Evolutionary conservation across 306 rosid genomes (phyloP).

Genomic region (Fragaria vesca): DNA sequence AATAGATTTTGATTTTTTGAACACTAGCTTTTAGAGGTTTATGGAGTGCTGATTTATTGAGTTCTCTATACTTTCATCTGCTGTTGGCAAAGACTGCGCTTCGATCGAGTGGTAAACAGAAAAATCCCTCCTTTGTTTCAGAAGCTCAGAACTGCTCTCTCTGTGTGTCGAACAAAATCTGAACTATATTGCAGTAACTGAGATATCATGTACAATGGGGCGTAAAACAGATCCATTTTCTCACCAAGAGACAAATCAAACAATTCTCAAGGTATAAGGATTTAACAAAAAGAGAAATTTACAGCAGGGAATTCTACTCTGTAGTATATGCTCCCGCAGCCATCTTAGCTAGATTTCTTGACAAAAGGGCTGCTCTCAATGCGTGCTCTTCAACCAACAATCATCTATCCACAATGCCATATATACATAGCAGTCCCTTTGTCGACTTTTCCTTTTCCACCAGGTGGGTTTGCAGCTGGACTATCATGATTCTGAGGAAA

Average conservation of each 20-base stretch:
- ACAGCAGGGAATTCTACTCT: slow-evolving; percentile 12
- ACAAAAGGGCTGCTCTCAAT: slow-evolving; percentile 14
- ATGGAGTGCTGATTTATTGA: neutral
- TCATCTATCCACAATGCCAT: slow-evolving; percentile 1
- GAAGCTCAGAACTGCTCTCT: neutral
- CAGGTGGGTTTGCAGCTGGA: slow-evolving; percentile 17
- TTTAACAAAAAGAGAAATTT: neutral
- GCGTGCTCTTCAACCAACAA: neutral
- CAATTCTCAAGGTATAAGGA: slow-evolving; percentile 14
- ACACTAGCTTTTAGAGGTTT: neutral
- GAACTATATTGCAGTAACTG: slow-evolving; percentile 10
- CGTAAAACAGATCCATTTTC: slow-evolving; percentile 9
- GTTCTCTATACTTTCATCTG: neutral
- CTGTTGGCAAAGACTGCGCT: neutral
- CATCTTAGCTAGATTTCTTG: slow-evolving; percentile 11
- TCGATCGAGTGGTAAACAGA: neutral
- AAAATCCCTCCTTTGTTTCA: neutral
- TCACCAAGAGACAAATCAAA: neutral
- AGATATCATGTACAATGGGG: slow-evolving; percentile 40
- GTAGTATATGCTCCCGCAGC: neutral
- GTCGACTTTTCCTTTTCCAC: neutral
- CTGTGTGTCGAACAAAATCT: slow-evolving; percentile 1
- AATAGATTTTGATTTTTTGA: slow-evolving; percentile 11
- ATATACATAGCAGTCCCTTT: neutral
- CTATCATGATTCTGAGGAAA: slow-evolving; percentile 16